These are phyloP conservation scores for Paramecium pentaurelia DNA, from an alignment of 73 alveolate species.

Conservation along the genomic window DNA sequence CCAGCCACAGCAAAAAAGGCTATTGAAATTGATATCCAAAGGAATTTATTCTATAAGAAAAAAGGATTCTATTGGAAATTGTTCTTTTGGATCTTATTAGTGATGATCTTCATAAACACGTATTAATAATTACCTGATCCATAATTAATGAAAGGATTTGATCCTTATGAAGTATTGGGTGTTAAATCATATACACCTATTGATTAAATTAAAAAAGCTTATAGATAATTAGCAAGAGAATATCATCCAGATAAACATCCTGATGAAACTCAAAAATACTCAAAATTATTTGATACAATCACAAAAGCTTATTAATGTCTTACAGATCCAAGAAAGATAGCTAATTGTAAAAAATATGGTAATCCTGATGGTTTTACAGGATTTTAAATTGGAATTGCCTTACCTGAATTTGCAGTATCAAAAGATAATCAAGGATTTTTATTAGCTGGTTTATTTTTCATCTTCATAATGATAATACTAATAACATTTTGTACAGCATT, in stretches of 20 bases:
- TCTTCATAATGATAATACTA: neutral
- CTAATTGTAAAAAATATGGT: conserved; percentile 39
- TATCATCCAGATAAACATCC: conserved; percentile 46
- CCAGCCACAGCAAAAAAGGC: conserved; percentile 3
- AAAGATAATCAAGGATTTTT: neutral
- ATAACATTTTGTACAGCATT: neutral
- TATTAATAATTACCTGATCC: conserved; percentile 48
- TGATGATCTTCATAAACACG: conserved; percentile 2
- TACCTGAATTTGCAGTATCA: conserved; percentile 28
- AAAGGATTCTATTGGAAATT: neutral
- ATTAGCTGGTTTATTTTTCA: neutral
- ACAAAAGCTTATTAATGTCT: conserved; percentile 36
- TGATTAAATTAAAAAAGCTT: conserved; percentile 27
- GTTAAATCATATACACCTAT: neutral
- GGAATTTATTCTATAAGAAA: conserved; percentile 2
- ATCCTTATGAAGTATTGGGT: conserved; percentile 40
- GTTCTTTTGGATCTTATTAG: neutral
- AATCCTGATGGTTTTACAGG: conserved; percentile 39
- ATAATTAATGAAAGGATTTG: conserved; percentile 24
- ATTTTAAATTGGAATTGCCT: conserved; percentile 10
- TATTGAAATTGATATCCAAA: neutral
- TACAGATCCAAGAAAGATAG: conserved; percentile 32
- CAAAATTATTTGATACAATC: neutral
- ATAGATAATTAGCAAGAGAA: neutral
- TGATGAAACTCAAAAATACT: neutral